Evolutionary conservation across 805 yeast species (phyloP), one percentile per base, ranked within the genome.

Genomic region (Isabelozyma pseudorhagii): DNA sequence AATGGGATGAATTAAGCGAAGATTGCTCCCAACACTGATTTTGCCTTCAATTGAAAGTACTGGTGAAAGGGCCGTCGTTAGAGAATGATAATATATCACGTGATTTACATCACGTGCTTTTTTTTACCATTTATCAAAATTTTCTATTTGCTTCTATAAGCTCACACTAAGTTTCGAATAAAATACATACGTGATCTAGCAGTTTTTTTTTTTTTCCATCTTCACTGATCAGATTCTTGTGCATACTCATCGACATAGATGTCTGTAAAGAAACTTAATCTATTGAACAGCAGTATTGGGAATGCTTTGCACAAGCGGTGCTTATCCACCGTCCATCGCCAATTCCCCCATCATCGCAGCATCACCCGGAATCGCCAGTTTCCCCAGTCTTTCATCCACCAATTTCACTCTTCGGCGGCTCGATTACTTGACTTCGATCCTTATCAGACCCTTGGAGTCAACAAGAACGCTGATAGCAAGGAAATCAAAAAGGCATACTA

Each of bases 401-500:
- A n/a, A 11, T 83, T 83, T 63, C 87, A 82, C 54, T 55, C 78
- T 1, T 62, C 81, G 1, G 47, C 54, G 4, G 46, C 46, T 10
- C n/a, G 45, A 15, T 51, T 49, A 11, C 63, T 74, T 39, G 67
- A 71, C 50, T 72, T 72, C 45, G 97, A 94, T 63, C 99, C 99
- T 0, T 94, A 94, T 69, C 77, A 82, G 53, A 81, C 84, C 0
- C 72, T 94, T 41, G 98, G 98, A 4, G 89, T 94, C 28, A 81
- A 79, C 27, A 81, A 80, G 53, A 65, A 64, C 46, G 94, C 99
- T 0, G 78, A 85, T 11, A 72, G 85, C 7, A 79, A 89, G n/a
- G 96, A 91, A 17, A 94, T 94, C 70, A 94, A 94, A 69, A 92
- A 92, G 68, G 93, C 97, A 2, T 94, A 94, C 72, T 91, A 91